Evolutionary conservation across 2,329 filamentous ascomycete species (phyloP).

Genomic region (Monosporascus cannonballus): DNA sequence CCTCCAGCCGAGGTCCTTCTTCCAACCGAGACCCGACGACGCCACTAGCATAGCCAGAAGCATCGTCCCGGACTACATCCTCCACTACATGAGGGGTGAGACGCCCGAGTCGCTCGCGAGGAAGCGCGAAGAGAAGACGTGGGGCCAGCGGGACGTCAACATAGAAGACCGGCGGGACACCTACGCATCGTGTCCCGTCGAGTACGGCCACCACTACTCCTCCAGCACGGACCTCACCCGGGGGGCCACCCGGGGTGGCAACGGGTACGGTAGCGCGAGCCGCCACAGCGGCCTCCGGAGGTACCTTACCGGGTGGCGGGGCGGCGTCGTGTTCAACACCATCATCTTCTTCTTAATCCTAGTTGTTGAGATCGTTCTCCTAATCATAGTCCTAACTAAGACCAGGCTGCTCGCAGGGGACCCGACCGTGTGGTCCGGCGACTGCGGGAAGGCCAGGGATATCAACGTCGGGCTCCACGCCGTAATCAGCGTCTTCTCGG

Average conservation of each 20-base stretch:
- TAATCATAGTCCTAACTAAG: constrained; percentile 31
- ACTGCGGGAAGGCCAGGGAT: constrained; percentile 29
- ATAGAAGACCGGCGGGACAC: constrained; percentile 24
- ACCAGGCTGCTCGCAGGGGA: constrained; percentile 28
- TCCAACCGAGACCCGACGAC: constrained; percentile 20
- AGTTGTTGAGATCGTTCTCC: constrained; percentile 31
- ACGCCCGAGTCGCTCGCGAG: constrained; percentile 46
- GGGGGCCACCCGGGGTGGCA: constrained; percentile 12
- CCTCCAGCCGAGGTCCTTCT: constrained; percentile 21
- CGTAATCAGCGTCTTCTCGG: constrained; percentile 36
- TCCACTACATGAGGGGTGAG: constrained; percentile 49
- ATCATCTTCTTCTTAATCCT: constrained; percentile 32
- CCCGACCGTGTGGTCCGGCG: constrained; percentile 32
- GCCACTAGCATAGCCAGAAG: constrained; percentile 32
- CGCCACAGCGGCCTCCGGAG: constrained; percentile 23
- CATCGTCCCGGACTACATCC: constrained; percentile 49
- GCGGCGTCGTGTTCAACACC: constrained; percentile 38
- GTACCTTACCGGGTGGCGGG: constrained; percentile 39
- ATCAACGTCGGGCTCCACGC: constrained; percentile 38
- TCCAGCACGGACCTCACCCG: constrained; percentile 13
- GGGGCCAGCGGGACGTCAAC: constrained; percentile 27
- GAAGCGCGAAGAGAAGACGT: constrained; percentile 32
- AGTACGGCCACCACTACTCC: constrained; percentile 28
- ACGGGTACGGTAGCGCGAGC: constrained; percentile 19
- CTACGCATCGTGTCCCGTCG: constrained; percentile 28